Conservation (phyloP, 1,284 basidiomycete genomes). For the Papiliotrema nemorosa region DNA sequence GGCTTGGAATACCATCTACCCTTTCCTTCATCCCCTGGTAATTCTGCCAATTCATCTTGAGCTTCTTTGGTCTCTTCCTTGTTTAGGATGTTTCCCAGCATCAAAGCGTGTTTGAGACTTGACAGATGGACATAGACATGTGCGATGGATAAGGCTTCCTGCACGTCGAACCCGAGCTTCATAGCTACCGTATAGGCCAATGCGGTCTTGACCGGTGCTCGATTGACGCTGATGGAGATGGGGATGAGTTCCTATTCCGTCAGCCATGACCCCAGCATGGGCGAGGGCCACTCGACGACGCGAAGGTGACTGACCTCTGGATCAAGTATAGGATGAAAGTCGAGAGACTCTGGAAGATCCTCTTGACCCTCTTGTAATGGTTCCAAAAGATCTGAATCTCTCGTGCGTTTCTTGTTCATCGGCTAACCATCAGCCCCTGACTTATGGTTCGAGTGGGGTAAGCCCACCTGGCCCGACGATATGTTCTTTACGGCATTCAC, state of each 20-base stretch:
- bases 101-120: constrained; percentile 74
- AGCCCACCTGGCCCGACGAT: constrained; percentile 27
- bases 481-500: constrained; percentile 60
- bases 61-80: constrained; percentile 52
- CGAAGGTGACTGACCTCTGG: constrained; percentile 26
- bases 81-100: constrained; percentile 62
- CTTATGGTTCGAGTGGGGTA: too few relatives aligned
- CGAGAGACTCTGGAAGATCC: constrained; percentile 24
- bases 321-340: constrained; percentile 35
- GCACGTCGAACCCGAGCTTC: constrained; percentile 73
- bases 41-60: constrained; percentile 40
- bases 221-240: constrained; percentile 69
- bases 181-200: constrained; percentile 87
- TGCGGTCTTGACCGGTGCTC: constrained; percentile 89
- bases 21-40: constrained; percentile 28
- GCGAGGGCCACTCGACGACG: too few relatives aligned
- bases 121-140: constrained; percentile 87
- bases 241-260: constrained; percentile 58
- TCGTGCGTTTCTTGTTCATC: constrained; percentile 26
- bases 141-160: constrained; percentile 66
- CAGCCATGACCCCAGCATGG: not conserved
- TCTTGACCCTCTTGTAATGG: constrained; percentile 21
- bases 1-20: not conserved
- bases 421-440: constrained; percentile 9
- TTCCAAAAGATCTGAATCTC: constrained; percentile 29